Evolutionary conservation across 306 rosid species (phyloP).

Genomic region (Hippophae tibetana): DNA sequence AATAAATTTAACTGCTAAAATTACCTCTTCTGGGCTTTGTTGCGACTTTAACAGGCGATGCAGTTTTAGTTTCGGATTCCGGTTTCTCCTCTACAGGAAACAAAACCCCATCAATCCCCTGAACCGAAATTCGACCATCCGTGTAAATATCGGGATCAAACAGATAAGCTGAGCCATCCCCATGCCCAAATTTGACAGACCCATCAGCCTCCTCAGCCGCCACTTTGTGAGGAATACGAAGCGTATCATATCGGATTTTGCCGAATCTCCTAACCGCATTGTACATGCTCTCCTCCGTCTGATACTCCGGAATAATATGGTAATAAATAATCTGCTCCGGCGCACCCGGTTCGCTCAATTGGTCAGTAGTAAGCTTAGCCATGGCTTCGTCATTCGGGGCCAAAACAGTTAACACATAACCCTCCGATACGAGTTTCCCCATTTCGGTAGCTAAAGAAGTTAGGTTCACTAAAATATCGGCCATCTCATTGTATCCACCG

Average conservation of each 20-base stretch:
- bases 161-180: slow-evolving; percentile 62
- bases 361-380: slow-evolving; percentile 78
- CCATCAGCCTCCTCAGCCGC: slow-evolving; percentile 73
- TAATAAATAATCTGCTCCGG: slow-evolving; percentile 80
- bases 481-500: slow-evolving; percentile 81
- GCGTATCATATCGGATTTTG: slow-evolving; percentile 55
- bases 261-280: slow-evolving; percentile 75
- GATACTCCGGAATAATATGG: slow-evolving; percentile 72
- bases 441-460: slow-evolving; percentile 70
- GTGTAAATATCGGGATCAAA: slow-evolving; percentile 79
- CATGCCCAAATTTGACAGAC: slow-evolving; percentile 64
- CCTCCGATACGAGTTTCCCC: slow-evolving; percentile 71
- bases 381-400: slow-evolving; percentile 84
- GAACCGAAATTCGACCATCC: slow-evolving; percentile 73
- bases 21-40: slow-evolving; percentile 67
- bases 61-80: slow-evolving; percentile 27
- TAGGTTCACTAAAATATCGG: slow-evolving; percentile 64
- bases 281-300: slow-evolving; percentile 84
- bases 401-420: slow-evolving; percentile 60
- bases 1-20: slow-evolving; percentile 10
- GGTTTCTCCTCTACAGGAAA: slow-evolving; percentile 38
- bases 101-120: slow-evolving; percentile 72
- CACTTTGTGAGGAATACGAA: slow-evolving; percentile 61
- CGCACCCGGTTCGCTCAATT: slow-evolving; percentile 80
- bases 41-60: slow-evolving; percentile 49